These are phyloP conservation scores for Clonostachys rosea DNA, from an alignment of 2,329 filamentous ascomycete species.

Conservation along the genomic window DNA sequence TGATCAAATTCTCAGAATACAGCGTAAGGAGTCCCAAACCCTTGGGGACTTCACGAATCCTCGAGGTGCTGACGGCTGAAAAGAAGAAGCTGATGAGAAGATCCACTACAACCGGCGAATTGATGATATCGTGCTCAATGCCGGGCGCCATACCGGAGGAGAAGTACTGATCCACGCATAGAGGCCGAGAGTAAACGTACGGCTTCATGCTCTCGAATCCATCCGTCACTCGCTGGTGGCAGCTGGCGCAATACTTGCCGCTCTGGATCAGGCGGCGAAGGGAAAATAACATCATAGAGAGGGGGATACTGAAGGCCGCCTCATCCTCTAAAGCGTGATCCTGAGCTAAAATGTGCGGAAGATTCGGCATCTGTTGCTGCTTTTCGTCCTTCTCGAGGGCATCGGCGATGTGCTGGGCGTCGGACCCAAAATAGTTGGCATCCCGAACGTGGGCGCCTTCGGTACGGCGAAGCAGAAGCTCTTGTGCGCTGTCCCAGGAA, in stretches of 20 bases:
- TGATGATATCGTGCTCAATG: conserved; percentile 78
- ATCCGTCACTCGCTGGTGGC: conserved; percentile 62
- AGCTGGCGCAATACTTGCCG: conserved; percentile 83
- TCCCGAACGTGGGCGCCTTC: conserved; percentile 1
- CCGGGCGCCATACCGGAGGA: conserved; percentile 78
- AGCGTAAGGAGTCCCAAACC: conserved; percentile 21
- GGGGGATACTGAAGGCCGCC: conserved; percentile 41
- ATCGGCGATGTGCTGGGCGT: no score
- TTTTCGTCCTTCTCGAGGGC: no score
- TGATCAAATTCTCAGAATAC: no score
- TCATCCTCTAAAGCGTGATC: conserved; percentile 22
- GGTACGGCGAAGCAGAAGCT: conserved; percentile 2
- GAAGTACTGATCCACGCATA: conserved; percentile 90
- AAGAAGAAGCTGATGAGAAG: conserved; percentile 82
- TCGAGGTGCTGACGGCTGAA: conserved; percentile 36
- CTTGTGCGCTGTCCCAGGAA: conserved; percentile 48
- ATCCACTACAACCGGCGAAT: conserved; percentile 79
- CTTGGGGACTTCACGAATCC: conserved; percentile 35
- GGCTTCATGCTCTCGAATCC: conserved; percentile 69
- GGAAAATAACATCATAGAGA: conserved; percentile 68
- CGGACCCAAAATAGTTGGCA: no score
- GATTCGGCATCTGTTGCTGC: no score
- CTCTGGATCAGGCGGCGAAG: conserved; percentile 75
- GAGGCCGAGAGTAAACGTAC: conserved; percentile 68
- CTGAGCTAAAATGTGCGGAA: conserved; percentile 6